A percentile compares a stretch with the other conserved stretches of the same genome.
Evolutionary conservation across 257 asterid genomes (phyloP).

Genomic region (Oldenlandia corymbosa): DNA sequence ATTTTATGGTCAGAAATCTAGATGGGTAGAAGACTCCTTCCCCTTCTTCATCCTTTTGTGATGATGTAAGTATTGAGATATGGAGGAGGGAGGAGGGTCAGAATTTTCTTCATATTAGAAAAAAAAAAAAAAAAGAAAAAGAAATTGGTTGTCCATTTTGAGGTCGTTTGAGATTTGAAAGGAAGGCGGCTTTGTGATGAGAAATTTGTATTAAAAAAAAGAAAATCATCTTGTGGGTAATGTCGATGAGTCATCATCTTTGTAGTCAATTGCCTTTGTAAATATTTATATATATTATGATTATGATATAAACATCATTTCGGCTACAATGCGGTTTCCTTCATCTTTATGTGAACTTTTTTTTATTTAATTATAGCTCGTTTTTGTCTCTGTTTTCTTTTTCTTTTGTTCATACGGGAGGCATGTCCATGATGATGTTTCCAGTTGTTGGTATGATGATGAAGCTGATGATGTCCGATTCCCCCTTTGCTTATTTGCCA

Average conservation of each 20-base stretch:
- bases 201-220: conserved; percentile 28
- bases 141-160: conserved; percentile 27
- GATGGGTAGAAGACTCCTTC: conserved; percentile 13
- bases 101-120: conserved; percentile 1
- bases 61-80: conserved; percentile 57
- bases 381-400: neutral
- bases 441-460: neutral
- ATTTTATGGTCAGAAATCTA: conserved; percentile 13
- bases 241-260: conserved; percentile 24
- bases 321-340: neutral
- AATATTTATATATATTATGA: conserved; percentile 21
- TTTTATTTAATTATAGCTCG: neutral
- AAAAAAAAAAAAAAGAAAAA: too few species aligned
- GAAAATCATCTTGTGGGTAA: conserved; percentile 12
- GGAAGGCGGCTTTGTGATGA: conserved; percentile 27
- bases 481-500: conserved; percentile 40
- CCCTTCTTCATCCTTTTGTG: conserved; percentile 22
- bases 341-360: too few species aligned
- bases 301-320: conserved; percentile 3
- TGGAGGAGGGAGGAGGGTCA: conserved; percentile 18
- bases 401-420: too few species aligned
- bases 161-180: conserved; percentile 34
- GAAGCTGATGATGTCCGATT: neutral
- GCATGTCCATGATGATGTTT: too few species aligned
- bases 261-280: conserved; percentile 31